Evolutionary conservation across 2,329 filamentous ascomycete genomes (phyloP), one percentile per base, ranked within the genome.

Genomic region (Fusarium palustre): DNA sequence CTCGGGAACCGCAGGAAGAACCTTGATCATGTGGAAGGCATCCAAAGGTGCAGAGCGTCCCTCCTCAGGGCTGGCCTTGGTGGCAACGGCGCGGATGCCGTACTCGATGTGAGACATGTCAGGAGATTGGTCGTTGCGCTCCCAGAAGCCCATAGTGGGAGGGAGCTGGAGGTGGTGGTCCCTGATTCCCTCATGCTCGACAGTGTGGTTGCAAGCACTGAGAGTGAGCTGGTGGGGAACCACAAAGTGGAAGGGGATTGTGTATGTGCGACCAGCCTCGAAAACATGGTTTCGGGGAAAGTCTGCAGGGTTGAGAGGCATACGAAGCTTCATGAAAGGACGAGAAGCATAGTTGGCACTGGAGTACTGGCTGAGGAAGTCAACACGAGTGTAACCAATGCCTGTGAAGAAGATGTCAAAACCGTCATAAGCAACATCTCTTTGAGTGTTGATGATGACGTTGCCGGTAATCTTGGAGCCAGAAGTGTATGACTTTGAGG

Each of bases 181-280:
- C 55, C 81, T 80, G 31, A 88, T 79, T 47, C 78, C 78, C n/a
- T 79, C 77, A 41, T 80, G 80, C 41, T 79, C 77, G 55, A 82
- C 80, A 30, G 75, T 70, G 78, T 88, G 86, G 70, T 79, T 84
- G 80, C 87, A 89, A 20, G 86, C 85, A 61, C 82, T 82, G 50
- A 88, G 79, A 20, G 86, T 88, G 62, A 89, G 83, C 55, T 87
- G 83, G 68, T 81, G 80, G n/a, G 87, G 87, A 18, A 89, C 82
- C 60, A 88, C 83, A 68, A 89, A 89, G 78, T 86, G 78, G 79
- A 89, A 87, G n/a, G 86, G 86, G 25, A 89, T 76, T 16, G 73
- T 81, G 76, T 87, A 86, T 28, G 79, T 81, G 66, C 76, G 75
- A 3, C 82, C 84, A n/a, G 81, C 79, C 75, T 84, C 78, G 62